These are phyloP conservation scores for Candolleomyces aberdarensis DNA, from an alignment of 768 basidiomycete species.

Conservation along the genomic window DNA sequence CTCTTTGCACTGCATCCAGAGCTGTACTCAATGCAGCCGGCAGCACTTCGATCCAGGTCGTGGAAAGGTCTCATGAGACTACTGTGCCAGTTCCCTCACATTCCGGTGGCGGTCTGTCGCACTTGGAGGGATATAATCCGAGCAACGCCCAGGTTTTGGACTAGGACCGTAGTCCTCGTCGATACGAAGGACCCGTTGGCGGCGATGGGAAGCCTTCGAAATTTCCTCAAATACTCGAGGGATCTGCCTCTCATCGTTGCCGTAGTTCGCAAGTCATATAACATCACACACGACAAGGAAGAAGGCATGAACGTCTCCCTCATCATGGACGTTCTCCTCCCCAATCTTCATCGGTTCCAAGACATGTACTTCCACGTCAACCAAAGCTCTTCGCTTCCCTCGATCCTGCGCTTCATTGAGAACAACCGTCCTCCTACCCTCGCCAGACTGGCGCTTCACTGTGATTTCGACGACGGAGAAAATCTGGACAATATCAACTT, in stretches of 20 bases:
- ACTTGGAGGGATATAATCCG: constrained; percentile 11
- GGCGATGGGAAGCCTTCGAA: constrained; percentile 5
- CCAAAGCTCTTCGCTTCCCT: constrained; percentile 19
- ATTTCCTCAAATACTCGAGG: constrained; percentile 11
- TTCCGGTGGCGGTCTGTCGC: constrained; percentile 8
- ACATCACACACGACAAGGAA: constrained; percentile 3
- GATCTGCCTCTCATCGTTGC: constrained; percentile 13
- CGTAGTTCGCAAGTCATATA: constrained; percentile 12
- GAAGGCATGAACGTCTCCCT: constrained; percentile 12
- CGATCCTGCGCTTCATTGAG: constrained; percentile 9
- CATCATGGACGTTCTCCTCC: constrained; percentile 14
- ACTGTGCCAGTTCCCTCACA: constrained; percentile 11
- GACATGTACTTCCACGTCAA: constrained; percentile 15
- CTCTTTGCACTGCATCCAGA: constrained; percentile 11
- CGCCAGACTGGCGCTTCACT: constrained; percentile 10
- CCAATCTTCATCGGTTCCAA: constrained; percentile 16
- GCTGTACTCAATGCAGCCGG: constrained; percentile 4
- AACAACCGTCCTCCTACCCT: constrained; percentile 6
- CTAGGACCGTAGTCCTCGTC: constrained; percentile 14
- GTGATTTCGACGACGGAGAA: constrained; percentile 14
- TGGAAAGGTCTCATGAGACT: constrained; percentile 8
- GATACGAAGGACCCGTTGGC: constrained; percentile 11
- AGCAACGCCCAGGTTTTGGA: constrained; percentile 15
- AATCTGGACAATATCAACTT: background rate
- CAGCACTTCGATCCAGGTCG: background rate